Percentiles rank a stretch among this genome's conserved stretches.
Evolutionary conservation across 1,139 yeast genomes (phyloP).

Genomic region (Chernovozyma aurita): DNA sequence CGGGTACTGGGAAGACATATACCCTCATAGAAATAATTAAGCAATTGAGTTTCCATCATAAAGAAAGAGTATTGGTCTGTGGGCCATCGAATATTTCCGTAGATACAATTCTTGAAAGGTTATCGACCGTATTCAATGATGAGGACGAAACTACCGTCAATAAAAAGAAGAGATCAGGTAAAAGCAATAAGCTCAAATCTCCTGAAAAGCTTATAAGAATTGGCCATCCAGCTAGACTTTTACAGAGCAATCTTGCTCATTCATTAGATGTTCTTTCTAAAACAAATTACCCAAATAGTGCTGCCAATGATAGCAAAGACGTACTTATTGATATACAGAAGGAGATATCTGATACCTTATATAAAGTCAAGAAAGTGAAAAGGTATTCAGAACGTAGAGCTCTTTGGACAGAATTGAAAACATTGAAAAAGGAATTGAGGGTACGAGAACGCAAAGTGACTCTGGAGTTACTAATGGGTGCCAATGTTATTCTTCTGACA

Average conservation of each 20-base stretch:
- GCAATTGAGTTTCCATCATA: slow-evolving; percentile 54
- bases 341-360: slow-evolving; percentile 64
- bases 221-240: slow-evolving; percentile 89
- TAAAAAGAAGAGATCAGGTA: slow-evolving; percentile 12
- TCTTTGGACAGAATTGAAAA: slow-evolving; percentile 66
- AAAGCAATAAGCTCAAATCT: slow-evolving; percentile 22
- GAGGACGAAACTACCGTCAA: slow-evolving; percentile 13
- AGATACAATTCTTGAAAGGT: slow-evolving; percentile 82
- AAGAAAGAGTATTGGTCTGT: slow-evolving; percentile 77
- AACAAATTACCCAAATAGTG: slow-evolving; percentile 20
- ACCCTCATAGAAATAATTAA: slow-evolving; percentile 82
- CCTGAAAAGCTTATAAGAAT: slow-evolving; percentile 65
- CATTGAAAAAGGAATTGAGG: slow-evolving; percentile 64
- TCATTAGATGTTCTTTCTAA: slow-evolving; percentile 74
- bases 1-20: slow-evolving; percentile 62
- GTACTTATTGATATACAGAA: slow-evolving; percentile 63
- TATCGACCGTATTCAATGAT: slow-evolving; percentile 37
- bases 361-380: slow-evolving; percentile 60
- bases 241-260: slow-evolving; percentile 60
- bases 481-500: slow-evolving; percentile 75
- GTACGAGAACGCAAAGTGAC: slow-evolving; percentile 63
- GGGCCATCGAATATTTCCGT: slow-evolving; percentile 97
- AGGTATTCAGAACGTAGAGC: slow-evolving; percentile 60
- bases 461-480: slow-evolving; percentile 50
- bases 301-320: slow-evolving; percentile 49